phyloP scores from a whole-genome alignment of 2,329 filamentous ascomycete genomes.

The Clarireedia paspali region DNA sequence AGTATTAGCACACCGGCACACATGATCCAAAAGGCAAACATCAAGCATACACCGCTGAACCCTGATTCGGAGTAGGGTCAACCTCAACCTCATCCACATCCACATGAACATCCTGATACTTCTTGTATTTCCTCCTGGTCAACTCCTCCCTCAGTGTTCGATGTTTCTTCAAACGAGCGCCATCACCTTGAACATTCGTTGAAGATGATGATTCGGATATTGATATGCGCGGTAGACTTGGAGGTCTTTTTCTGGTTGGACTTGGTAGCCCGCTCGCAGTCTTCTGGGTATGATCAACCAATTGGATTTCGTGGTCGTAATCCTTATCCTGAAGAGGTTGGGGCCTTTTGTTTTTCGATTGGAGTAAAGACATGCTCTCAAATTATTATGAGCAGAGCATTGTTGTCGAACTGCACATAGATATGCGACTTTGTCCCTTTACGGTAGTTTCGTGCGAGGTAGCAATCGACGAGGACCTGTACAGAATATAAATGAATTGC shows the following conservation, averaged over 20 bases:
- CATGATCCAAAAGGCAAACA: not conserved
- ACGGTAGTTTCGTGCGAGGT: not conserved
- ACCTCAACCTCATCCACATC: conserved; percentile 8
- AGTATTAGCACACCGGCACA: not conserved
- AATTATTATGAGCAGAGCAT: conserved; percentile 5
- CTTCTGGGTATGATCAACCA: conserved; percentile 44
- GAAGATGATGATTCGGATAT: conserved; percentile 20
- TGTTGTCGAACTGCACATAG: not conserved
- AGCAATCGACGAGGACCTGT: not conserved
- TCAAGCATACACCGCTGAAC: not conserved
- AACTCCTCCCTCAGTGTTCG: conserved; percentile 22
- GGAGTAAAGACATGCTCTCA: conserved; percentile 6
- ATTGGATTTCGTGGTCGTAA: conserved; percentile 63
- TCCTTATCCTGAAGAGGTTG: conserved; percentile 49
- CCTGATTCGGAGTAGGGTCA: not conserved
- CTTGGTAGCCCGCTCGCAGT: conserved; percentile 4
- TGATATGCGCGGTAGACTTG: not conserved
- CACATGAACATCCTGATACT: conserved; percentile 32
- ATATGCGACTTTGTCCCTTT: not conserved
- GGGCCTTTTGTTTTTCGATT: conserved; percentile 30
- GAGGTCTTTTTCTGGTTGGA: not conserved
- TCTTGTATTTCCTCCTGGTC: conserved; percentile 23
- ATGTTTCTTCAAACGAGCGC: conserved; percentile 20
- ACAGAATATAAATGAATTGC: not conserved
- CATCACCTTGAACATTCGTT: conserved; percentile 14